Base-by-base conservation (phyloP, 179 eudicot genomes). In the Pouteria campechiana region DNA sequence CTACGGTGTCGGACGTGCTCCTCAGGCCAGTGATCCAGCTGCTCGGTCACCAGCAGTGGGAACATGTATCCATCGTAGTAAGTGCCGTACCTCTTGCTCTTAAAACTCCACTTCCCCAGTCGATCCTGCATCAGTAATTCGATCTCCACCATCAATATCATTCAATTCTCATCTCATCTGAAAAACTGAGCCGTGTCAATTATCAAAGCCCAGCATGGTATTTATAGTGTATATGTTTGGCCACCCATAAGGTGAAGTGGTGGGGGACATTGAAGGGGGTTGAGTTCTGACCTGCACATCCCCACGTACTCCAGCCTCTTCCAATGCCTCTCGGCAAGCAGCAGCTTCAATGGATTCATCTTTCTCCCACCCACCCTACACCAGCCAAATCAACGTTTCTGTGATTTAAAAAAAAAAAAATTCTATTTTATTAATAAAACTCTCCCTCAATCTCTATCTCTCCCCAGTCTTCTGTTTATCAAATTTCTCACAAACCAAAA, bases 281-380 rank as follows among this genome's bases (percentile, higher is more conserved):
- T 29, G 13, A 6, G n/a, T 45, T 28, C 68, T 71, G 49, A 88
- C 97, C 97, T 70, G 46, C 23, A 84, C 29, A 25, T 80, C 82
- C 18, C 94, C 94, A 58, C 66, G 70, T 28, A 83, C 94, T 51
- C 94, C 94, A 52, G 94, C 94, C 66, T 83, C 94, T 64, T 83
- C 94, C 35, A 74, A 48, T 18, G 94, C 89, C 74, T 83, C 94
- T 37, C 85, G 83, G 22, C 33, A 61, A 15, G 94, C 94, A 16
- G 94, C 94, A 60, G 76, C 79, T 64, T 76, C 68, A 12, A 77
- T 82, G 25, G 89, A 76, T 72, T 83, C 94, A 58, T 83, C 94
- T 48, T 79, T 76, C 60, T 83, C 94, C 94, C 94, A 83, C 46
- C 94, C 94, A 46, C 94, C 94, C 89, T 83, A 58, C n/a, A n/a